Evolutionary conservation across 176 grass and related monocot genomes (phyloP).

Genomic region (Aegilops longissima): DNA sequence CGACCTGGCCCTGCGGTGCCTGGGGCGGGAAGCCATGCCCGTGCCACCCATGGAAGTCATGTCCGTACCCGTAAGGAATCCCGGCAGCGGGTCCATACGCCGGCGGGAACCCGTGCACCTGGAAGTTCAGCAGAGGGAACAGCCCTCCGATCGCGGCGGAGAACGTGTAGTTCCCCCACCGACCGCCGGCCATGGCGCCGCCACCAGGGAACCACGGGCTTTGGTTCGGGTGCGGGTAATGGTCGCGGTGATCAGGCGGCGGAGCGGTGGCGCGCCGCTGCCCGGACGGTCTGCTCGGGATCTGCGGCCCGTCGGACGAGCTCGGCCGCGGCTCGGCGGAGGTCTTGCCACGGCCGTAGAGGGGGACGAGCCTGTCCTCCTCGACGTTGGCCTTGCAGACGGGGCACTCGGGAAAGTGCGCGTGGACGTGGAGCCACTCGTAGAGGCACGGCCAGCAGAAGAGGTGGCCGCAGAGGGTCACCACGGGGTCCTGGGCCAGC

Average conservation of each 20-base stretch:
- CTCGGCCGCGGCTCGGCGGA: constrained; percentile 41
- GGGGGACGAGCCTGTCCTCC: constrained; percentile 69
- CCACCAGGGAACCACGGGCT: constrained; percentile 71
- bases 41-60: constrained; percentile 69
- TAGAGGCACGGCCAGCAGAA: constrained; percentile 89
- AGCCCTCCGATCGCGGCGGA: constrained; percentile 77
- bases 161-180: constrained; percentile 87
- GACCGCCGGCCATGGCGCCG: constrained; percentile 33
- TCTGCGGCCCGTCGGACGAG: constrained; percentile 37
- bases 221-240: constrained; percentile 41
- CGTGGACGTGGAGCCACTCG: constrained; percentile 79
- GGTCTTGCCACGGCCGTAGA: constrained; percentile 62
- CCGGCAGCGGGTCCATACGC: constrained; percentile 56
- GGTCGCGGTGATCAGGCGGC: constrained; percentile 51
- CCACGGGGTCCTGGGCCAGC: constrained; percentile 71
- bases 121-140: constrained; percentile 82
- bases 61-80: constrained; percentile 67
- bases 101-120: constrained; percentile 77
- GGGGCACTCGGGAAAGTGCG: constrained; percentile 69
- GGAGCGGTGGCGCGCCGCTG: constrained; percentile 52
- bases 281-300: constrained; percentile 55
- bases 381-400: constrained; percentile 81
- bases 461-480: constrained; percentile 78
- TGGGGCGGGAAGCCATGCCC: constrained; percentile 60
- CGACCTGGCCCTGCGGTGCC: constrained; percentile 53